Evolutionary conservation across 495 filamentous ascomycete species (phyloP).

Genomic region (Tetracladium setigerum): DNA sequence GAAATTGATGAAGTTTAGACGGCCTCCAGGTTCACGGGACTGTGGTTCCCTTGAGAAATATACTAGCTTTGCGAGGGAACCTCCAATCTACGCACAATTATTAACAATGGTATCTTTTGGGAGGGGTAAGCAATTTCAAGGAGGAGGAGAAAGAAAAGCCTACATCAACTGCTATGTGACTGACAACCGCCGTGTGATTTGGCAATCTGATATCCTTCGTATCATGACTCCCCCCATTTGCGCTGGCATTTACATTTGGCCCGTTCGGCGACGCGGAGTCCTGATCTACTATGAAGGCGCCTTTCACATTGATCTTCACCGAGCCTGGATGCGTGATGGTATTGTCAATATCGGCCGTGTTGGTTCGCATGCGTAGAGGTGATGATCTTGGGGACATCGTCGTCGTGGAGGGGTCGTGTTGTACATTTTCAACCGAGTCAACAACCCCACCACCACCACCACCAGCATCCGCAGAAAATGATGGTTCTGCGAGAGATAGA

Average conservation of each 20-base stretch:
- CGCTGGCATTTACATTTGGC: constrained; percentile 33
- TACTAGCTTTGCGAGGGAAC: constrained; percentile 89
- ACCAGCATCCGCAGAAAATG: too few relatives aligned
- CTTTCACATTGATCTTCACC: constrained; percentile 89
- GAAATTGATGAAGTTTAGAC: constrained; percentile 90
- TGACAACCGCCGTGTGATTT: constrained; percentile 86
- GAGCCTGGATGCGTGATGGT: constrained; percentile 77
- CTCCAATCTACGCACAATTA: constrained; percentile 74
- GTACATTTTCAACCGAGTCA: too few relatives aligned
- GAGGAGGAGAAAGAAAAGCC: constrained; percentile 28
- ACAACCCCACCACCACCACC: too few relatives aligned
- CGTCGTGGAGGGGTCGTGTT: too few relatives aligned
- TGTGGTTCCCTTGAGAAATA: constrained; percentile 89
- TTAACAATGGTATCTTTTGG: background rate
- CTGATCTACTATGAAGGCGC: constrained; percentile 91
- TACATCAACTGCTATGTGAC: constrained; percentile 95
- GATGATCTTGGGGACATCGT: too few relatives aligned
- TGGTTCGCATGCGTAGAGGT: constrained; percentile 20
- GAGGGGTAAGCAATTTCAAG: too few relatives aligned
- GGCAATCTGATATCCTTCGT: constrained; percentile 91
- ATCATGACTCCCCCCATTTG: constrained; percentile 58
- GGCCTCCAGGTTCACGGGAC: constrained; percentile 73
- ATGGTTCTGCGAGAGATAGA: too few relatives aligned
- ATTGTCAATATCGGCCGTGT: constrained; percentile 54
- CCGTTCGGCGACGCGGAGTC: constrained; percentile 43